phyloP scores from a whole-genome alignment of 805 yeast species.

The Candida qinlingensis region DNA sequence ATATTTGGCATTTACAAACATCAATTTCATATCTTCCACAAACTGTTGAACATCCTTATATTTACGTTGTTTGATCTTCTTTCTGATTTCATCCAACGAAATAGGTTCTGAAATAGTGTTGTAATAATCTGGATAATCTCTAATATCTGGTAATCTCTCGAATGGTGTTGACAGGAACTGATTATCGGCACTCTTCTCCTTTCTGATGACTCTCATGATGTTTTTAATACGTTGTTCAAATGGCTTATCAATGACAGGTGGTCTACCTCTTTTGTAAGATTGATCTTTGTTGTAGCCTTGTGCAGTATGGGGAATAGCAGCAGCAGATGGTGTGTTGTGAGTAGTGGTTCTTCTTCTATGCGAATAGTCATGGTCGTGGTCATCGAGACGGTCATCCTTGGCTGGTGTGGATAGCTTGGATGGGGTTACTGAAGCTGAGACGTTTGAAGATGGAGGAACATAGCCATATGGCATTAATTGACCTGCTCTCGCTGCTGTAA shows the following conservation, averaged over 20 bases:
- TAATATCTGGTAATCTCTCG: constrained; percentile 75
- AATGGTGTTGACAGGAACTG: constrained; percentile 56
- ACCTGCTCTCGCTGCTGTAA: constrained; percentile 18
- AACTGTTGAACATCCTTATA: constrained; percentile 73
- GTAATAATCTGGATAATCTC: constrained; percentile 40
- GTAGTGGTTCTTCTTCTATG: constrained; percentile 6
- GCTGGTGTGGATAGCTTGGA: constrained; percentile 3
- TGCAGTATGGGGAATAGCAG: constrained; percentile 8
- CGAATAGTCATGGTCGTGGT: constrained; percentile 2
- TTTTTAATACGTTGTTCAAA: constrained; percentile 90
- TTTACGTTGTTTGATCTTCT: constrained; percentile 79
- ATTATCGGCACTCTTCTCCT: constrained; percentile 51
- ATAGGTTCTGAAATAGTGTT: constrained; percentile 52
- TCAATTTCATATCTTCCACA: constrained; percentile 66
- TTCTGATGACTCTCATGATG: constrained; percentile 74
- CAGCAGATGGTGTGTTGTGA: neutral
- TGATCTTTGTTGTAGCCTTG: constrained; percentile 17
- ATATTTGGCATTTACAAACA: constrained; percentile 69
- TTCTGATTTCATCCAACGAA: constrained; percentile 66
- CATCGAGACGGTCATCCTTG: constrained; percentile 1
- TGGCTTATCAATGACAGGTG: constrained; percentile 87
- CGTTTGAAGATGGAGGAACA: constrained; percentile 3
- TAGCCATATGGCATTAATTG: constrained; percentile 13
- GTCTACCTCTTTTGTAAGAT: constrained; percentile 67
- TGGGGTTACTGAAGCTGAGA: constrained; percentile 2